A percentile compares a stretch with the other conserved stretches of the same genome.
Conservation (phyloP, 2,329 filamentous ascomycete species). For the Fusarium brachygibbosum region DNA sequence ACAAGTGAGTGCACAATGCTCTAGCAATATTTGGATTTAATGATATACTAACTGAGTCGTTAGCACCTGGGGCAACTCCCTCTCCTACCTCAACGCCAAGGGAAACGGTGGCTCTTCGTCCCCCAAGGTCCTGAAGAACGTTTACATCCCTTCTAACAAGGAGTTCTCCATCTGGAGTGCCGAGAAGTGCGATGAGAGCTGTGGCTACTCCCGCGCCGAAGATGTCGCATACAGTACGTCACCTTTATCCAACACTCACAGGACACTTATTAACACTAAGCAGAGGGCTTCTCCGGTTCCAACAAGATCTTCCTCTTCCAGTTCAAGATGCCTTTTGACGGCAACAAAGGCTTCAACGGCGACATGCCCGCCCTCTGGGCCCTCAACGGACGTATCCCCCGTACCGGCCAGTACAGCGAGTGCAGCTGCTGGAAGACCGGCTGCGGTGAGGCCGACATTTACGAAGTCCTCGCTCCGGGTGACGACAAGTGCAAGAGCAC, state of each 20-base stretch:
- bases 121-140: slow-evolving; percentile 58
- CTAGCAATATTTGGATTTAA: neutral
- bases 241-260: neutral
- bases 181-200: slow-evolving; percentile 58
- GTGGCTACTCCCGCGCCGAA: slow-evolving; percentile 60
- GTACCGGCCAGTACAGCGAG: slow-evolving; percentile 75
- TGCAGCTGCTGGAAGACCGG: slow-evolving; percentile 79
- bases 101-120: slow-evolving; percentile 56
- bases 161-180: slow-evolving; percentile 64
- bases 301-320: slow-evolving; percentile 81
- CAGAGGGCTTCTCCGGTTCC: slow-evolving; percentile 78
- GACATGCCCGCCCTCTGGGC: slow-evolving; percentile 84
- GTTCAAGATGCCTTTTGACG: slow-evolving; percentile 77
- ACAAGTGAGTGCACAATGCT: slow-evolving; percentile 55
- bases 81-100: slow-evolving; percentile 61
- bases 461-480: slow-evolving; percentile 76
- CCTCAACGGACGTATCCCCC: slow-evolving; percentile 79
- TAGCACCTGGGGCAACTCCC: slow-evolving; percentile 61
- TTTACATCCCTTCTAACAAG: slow-evolving; percentile 57
- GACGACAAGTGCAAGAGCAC: slow-evolving; percentile 77
- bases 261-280: slow-evolving; percentile 10
- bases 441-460: slow-evolving; percentile 82
- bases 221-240: slow-evolving; percentile 62
- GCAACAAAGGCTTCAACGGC: slow-evolving; percentile 64
- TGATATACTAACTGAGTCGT: slow-evolving; percentile 20